Evolutionary conservation across 2,329 filamentous ascomycete species (phyloP), one percentile per base, ranked within the genome.

Genomic region (Neonectria neomacrospora): DNA sequence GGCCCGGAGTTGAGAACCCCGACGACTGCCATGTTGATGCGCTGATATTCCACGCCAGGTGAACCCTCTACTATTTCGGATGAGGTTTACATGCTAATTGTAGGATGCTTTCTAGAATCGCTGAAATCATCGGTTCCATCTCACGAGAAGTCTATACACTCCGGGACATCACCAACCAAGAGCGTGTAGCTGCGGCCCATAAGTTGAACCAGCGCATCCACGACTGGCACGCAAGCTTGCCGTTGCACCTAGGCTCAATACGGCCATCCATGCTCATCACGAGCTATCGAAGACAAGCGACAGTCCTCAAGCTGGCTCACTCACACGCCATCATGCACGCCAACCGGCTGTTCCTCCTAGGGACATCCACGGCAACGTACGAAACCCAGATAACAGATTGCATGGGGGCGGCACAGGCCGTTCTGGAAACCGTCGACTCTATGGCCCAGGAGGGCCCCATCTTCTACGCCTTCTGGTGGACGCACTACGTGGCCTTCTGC

Each of bases 271-370:
- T 79, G 61, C 72, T 85, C 2, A 81, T 85, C 11, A 78, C 80
- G 0, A 79, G 76, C 5, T 83, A 84, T 41, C 77, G 74, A 34
- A 79, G 78, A 3, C 86, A 88, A 65, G 81, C 85, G 2, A 83
- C 79, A 0, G 85, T 86, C 1, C 73, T 88, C 10, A 83, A 82
- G 41, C 76, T 88, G 0, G 85, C 85, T 0, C 82, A 87, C 65
- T 82, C 80, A 5, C 86, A 88, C 56, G 84, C 85, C 2, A 78
- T 85, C 9, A 85, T 89, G 70, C 80, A 88, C 18, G 81, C 84
- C 7, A 86, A 85, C 50, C 81, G 86, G 0, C 81, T 84, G 0
- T 85, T 88, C 47, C 78, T 88, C 0, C 77, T 88, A 0, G 78
- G 58, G 44, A 76, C 68, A 7, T 63, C 66, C 1, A 53, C 54